Evolutionary conservation across 192 early-diverging fungal species (phyloP), one percentile per base, ranked within the genome.

Genomic region (Rhizoclosmatium globosum): DNA sequence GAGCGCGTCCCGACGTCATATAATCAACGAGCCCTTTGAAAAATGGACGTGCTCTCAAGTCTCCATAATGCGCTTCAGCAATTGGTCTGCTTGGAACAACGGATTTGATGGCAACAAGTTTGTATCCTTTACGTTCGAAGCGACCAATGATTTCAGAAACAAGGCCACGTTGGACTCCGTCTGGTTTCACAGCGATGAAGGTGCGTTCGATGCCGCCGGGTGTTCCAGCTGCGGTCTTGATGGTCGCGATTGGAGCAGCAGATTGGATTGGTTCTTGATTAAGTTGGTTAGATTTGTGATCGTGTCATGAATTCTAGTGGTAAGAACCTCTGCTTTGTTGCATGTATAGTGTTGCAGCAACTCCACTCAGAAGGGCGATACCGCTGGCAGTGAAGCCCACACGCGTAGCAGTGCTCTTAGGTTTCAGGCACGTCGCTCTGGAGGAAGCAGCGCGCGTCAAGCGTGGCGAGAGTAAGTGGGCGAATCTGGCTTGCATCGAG

Each of bases 41-140:
- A 89, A 97, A 97, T 44, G 94, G 94, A 83, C 93, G 90, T 76
- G 85, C 82, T 78, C 87, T 91, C 19, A 85, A 88, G 81, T 97
- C 95, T 61, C 86, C 94, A 77, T 97, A 97, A 85, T 97, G 95
- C 85, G 92, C 84, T 86, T 95, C 92, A 82, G 92, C 93, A 64
- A 93, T 83, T 7, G 17, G 64, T 41, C 80, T 83, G 77, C 85
- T 82, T 7, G 94, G 94, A 66, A 86, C 69, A 83, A 89, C 74
- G 65, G 93, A 86, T 88, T 95, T 94, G 67, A 96, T 86, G 47
- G 87, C 95, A 50, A 94, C 90, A n/a, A 96, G 92, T 86, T 97
- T 96, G 91, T 94, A 96, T 41, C 95, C 95, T 66, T 83, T 81
- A 6, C 86, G 85, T 88, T 97, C 95, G 85, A 97, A 97, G 43